Evolutionary conservation across 352 stramenopile species (phyloP).

Genomic region (Phytophthora constricta): DNA sequence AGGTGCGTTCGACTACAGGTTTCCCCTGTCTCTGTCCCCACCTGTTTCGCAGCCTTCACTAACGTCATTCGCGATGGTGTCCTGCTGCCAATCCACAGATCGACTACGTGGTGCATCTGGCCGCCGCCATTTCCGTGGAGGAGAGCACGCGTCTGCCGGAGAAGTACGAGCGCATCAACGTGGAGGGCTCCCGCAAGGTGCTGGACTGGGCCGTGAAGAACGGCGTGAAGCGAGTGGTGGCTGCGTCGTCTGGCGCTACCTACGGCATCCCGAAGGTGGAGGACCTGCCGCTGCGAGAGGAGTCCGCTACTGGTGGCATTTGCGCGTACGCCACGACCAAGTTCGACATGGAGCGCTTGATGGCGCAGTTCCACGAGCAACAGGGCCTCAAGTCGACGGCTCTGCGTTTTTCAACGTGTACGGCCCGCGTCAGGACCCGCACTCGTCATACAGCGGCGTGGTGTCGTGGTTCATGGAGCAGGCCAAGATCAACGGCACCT

Average conservation of each 20-base stretch:
- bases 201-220: slow-evolving; percentile 81
- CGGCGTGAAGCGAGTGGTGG: slow-evolving; percentile 80
- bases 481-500: slow-evolving; percentile 80
- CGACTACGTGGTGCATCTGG: slow-evolving; percentile 85
- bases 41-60: slow-evolving; percentile 22
- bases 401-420: slow-evolving; percentile 88
- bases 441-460: slow-evolving; percentile 88
- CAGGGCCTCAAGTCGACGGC: slow-evolving; percentile 77
- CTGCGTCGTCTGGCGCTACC: slow-evolving; percentile 77
- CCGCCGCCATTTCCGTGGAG: slow-evolving; percentile 85
- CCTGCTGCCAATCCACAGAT: slow-evolving; percentile 40
- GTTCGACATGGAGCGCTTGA: slow-evolving; percentile 86
- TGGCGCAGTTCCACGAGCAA: slow-evolving; percentile 71
- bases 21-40: slow-evolving; percentile 27
- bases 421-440: slow-evolving; percentile 77
- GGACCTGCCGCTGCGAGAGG: slow-evolving; percentile 75
- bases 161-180: slow-evolving; percentile 89
- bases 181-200: slow-evolving; percentile 83
- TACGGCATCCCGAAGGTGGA: slow-evolving; percentile 73
- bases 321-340: slow-evolving; percentile 86
- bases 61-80: slow-evolving; percentile 13
- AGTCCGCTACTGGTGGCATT: slow-evolving; percentile 77
- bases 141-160: slow-evolving; percentile 84
- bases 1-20: slow-evolving; percentile 42
- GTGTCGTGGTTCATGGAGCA: slow-evolving; percentile 91